Evolutionary conservation across 2,329 filamentous ascomycete species (phyloP).

Genomic region (Trichoderma pleuroti): DNA sequence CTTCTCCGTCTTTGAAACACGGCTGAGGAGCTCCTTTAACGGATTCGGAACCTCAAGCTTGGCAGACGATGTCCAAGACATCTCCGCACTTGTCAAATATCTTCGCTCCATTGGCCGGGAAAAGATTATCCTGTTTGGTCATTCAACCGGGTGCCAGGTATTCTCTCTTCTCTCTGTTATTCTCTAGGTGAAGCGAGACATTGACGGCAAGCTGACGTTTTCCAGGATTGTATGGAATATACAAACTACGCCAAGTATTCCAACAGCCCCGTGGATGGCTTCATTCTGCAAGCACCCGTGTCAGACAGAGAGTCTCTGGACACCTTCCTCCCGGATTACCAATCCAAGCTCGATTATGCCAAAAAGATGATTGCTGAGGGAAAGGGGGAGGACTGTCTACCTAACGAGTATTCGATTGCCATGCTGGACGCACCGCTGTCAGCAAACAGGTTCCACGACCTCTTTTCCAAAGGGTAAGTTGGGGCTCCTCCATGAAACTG

Average conservation of each 20-base stretch:
- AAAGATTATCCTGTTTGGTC: slow-evolving; percentile 54
- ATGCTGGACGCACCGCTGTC: slow-evolving; percentile 46
- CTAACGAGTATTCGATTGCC: slow-evolving; percentile 40
- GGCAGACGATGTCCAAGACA: slow-evolving; percentile 51
- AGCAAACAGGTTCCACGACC: slow-evolving; percentile 51
- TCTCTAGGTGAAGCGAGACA: background rate
- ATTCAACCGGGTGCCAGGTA: slow-evolving; percentile 58
- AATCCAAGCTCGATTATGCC: slow-evolving; percentile 47
- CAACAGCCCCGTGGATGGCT: slow-evolving; percentile 62
- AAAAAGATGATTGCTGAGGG: slow-evolving; percentile 54
- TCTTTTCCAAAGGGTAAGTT: slow-evolving; percentile 49
- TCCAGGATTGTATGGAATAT: slow-evolving; percentile 56
- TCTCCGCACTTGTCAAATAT: slow-evolving; percentile 51
- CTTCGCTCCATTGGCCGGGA: slow-evolving; percentile 48
- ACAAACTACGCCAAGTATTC: slow-evolving; percentile 40
- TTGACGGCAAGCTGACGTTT: background rate
- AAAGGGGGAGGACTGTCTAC: slow-evolving; percentile 53
- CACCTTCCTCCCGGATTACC: slow-evolving; percentile 44
- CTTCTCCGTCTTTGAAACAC: slow-evolving; percentile 56
- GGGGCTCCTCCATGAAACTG: background rate
- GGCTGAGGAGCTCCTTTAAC: slow-evolving; percentile 52
- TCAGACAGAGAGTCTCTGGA: slow-evolving; percentile 68
- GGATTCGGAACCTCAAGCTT: slow-evolving; percentile 52
- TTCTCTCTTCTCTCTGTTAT: background rate
- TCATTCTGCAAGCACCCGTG: slow-evolving; percentile 75